Evolutionary conservation across 495 filamentous ascomycete genomes (phyloP).

Genomic region (Sordaria brevicollis): DNA sequence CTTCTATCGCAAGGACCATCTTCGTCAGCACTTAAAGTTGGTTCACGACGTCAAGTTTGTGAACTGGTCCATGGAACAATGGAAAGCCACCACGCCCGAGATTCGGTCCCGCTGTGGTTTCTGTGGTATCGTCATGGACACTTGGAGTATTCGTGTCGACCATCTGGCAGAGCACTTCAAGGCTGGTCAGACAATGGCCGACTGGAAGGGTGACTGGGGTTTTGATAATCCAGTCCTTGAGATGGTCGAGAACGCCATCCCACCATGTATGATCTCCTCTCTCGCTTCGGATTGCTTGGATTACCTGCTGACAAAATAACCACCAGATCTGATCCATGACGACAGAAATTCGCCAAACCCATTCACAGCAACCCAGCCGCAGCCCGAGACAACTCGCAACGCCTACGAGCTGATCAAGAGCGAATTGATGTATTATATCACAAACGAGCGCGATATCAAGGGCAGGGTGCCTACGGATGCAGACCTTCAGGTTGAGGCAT

Average conservation of each 20-base stretch:
- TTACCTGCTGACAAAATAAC: constrained; percentile 3
- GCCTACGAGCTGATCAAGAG: constrained; percentile 43
- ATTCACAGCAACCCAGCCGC: constrained; percentile 28
- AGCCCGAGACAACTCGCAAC: constrained; percentile 26
- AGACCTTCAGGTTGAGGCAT: constrained; percentile 35
- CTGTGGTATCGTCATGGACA: constrained; percentile 49
- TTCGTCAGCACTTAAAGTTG: constrained; percentile 70
- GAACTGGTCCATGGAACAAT: constrained; percentile 53
- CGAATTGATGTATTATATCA: constrained; percentile 34
- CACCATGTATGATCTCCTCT: constrained; percentile 40
- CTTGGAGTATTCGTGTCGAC: constrained; percentile 51
- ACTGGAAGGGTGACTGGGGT: constrained; percentile 68
- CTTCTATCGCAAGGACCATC: constrained; percentile 77
- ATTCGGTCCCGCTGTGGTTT: constrained; percentile 64
- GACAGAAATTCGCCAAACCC: constrained; percentile 41
- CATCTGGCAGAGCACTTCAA: constrained; percentile 64
- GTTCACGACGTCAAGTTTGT: constrained; percentile 60
- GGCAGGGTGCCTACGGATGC: constrained; percentile 26
- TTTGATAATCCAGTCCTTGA: constrained; percentile 48
- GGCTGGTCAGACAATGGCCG: constrained; percentile 52
- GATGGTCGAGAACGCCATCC: constrained; percentile 56
- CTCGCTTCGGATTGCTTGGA: not conserved
- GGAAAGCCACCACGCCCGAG: constrained; percentile 50
- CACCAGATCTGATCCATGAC: constrained; percentile 44
- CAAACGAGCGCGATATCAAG: constrained; percentile 17